phyloP scores from a whole-genome alignment of 164 flowering plant species.

The Tinospora cordifolia region DNA sequence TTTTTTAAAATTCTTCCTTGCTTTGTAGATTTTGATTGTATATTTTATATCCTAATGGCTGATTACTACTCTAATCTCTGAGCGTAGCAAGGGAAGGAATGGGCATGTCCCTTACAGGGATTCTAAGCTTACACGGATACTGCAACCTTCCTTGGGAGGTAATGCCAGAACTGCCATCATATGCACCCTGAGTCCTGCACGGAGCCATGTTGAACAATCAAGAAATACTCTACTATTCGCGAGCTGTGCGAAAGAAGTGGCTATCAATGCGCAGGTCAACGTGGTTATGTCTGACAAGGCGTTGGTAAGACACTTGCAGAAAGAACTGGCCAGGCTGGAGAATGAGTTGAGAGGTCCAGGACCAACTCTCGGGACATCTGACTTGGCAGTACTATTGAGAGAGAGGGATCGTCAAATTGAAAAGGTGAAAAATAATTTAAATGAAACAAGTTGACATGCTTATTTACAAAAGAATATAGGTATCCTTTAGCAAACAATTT shows the following conservation, averaged over 20 bases:
- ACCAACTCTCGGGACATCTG: conserved; percentile 23
- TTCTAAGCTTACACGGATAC: conserved; percentile 91
- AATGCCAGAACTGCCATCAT: conserved; percentile 93
- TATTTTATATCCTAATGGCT: neutral
- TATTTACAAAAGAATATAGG: neutral
- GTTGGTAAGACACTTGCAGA: conserved; percentile 78
- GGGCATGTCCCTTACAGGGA: conserved; percentile 87
- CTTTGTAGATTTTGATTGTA: neutral
- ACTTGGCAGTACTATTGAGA: conserved; percentile 39
- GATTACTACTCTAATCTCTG: conserved; percentile 1
- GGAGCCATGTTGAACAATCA: conserved; percentile 84
- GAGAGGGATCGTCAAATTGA: conserved; percentile 84
- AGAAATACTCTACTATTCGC: conserved; percentile 91
- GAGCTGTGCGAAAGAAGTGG: conserved; percentile 84
- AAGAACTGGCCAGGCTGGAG: conserved; percentile 70
- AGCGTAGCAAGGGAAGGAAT: conserved; percentile 76
- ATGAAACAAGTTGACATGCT: conserved; percentile 2
- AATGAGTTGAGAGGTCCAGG: conserved; percentile 44
- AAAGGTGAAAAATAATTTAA: conserved; percentile 43
- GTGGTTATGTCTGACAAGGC: conserved; percentile 87
- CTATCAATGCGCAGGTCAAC: conserved; percentile 77
- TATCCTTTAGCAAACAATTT: neutral
- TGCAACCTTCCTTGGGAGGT: conserved; percentile 84
- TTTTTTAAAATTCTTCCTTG: too few relatives aligned
- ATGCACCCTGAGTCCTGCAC: conserved; percentile 92